Conservation (phyloP, 495 filamentous ascomycete genomes). For the Jackrogersella minutella region DNA sequence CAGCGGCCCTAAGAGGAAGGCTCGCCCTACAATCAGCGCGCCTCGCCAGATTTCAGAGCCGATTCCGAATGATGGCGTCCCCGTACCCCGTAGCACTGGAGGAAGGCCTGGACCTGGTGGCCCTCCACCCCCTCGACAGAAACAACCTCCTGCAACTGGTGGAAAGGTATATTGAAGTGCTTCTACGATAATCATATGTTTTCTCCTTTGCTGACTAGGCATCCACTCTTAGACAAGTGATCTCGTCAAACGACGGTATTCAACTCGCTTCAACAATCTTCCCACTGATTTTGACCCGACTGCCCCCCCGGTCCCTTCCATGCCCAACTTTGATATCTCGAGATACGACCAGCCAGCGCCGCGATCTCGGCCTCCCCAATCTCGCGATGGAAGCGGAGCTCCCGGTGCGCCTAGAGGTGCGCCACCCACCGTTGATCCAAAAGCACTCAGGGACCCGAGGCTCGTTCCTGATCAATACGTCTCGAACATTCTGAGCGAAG, state of each 20-base stretch:
- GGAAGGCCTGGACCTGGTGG: constrained; percentile 40
- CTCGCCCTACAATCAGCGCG: constrained; percentile 80
- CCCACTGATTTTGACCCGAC: constrained; percentile 71
- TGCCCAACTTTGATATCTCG: constrained; percentile 64
- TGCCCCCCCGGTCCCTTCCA: constrained; percentile 69
- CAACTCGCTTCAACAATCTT: constrained; percentile 82
- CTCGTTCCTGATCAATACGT: constrained; percentile 82
- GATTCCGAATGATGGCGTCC: constrained; percentile 55
- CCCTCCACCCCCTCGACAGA: constrained; percentile 48
- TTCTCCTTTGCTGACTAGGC: background rate
- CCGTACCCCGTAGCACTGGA: constrained; percentile 43
- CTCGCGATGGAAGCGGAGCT: constrained; percentile 54
- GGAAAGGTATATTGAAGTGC: constrained; percentile 47
- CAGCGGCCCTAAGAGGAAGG: constrained; percentile 76
- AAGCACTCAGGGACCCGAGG: constrained; percentile 80
- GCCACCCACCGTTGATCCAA: constrained; percentile 68
- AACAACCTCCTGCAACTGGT: constrained; percentile 52
- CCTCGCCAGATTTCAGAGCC: constrained; percentile 79
- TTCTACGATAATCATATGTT: background rate
- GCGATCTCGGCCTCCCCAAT: constrained; percentile 53
- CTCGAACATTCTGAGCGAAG: constrained; percentile 80
- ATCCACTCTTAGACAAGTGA: constrained; percentile 73
- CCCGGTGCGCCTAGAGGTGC: constrained; percentile 30
- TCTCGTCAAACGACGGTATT: constrained; percentile 93
- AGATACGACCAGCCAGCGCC: constrained; percentile 58